Conservation (phyloP, 495 filamentous ascomycete species). For the Schizothecium vesticola region DNA sequence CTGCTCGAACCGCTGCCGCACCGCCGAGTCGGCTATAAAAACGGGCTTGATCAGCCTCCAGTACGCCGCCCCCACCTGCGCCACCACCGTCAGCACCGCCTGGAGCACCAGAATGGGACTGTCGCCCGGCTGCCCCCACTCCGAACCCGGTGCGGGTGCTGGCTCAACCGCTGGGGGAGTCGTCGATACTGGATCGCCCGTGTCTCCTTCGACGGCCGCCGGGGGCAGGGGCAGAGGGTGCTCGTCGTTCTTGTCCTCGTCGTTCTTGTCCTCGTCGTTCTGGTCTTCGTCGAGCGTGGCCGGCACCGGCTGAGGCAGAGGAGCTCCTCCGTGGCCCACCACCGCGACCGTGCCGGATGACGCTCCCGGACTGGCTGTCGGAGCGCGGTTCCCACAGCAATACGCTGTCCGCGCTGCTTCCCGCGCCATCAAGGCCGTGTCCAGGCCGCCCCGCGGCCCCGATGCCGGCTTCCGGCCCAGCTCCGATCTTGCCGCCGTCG, state of each 20-base stretch:
- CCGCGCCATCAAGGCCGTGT: constrained; percentile 20
- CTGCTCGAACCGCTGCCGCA: constrained; percentile 19
- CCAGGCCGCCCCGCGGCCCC: not conserved
- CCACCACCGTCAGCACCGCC: constrained; percentile 8
- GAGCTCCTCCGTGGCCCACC: constrained; percentile 7
- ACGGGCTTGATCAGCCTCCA: constrained; percentile 27
- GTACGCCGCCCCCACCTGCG: constrained; percentile 18
- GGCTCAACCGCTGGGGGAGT: not conserved
- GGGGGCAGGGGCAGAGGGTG: not conserved
- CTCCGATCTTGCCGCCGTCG: not conserved
- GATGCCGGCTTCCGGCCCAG: not conserved
- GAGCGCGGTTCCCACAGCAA: constrained; percentile 2
- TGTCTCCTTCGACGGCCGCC: constrained; percentile 7
- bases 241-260: not conserved
- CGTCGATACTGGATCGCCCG: constrained; percentile 11
- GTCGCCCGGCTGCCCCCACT: not conserved
- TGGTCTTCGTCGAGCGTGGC: not conserved
- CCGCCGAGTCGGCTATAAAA: constrained; percentile 23
- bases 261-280: not conserved
- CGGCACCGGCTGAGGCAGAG: not conserved
- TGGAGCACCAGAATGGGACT: not conserved
- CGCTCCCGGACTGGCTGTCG: not conserved
- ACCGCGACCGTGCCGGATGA: not conserved
- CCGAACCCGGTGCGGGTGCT: not conserved
- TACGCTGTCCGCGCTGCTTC: constrained; percentile 27